These are phyloP conservation scores for Extremus antarcticus DNA, from an alignment of 495 filamentous ascomycete species.

Conservation along the genomic window DNA sequence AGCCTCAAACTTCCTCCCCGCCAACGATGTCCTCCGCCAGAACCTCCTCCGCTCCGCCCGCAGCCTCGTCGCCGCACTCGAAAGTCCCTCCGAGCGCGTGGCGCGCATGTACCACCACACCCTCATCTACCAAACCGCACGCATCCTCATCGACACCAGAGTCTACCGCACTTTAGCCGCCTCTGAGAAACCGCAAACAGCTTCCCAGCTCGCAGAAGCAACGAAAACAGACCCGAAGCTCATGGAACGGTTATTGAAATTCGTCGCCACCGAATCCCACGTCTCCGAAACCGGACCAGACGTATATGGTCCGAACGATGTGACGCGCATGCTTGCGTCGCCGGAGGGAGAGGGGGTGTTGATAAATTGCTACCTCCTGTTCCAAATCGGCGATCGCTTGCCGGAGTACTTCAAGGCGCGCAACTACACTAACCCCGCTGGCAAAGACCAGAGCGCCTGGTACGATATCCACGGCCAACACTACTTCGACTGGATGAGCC, in stretches of 20 bases:
- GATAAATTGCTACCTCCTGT: neutral
- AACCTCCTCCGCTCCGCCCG: neutral
- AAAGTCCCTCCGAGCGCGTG: neutral
- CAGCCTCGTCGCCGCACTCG: neutral
- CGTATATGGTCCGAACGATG: neutral
- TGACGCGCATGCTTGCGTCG: neutral
- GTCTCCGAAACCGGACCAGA: neutral
- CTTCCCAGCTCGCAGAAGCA: neutral
- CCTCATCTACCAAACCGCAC: neutral
- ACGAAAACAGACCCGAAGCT: neutral
- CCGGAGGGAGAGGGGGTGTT: neutral
- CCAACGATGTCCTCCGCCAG: neutral
- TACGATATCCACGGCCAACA: neutral
- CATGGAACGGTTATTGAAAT: neutral
- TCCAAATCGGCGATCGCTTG: neutral
- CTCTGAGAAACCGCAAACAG: neutral
- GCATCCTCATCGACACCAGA: neutral
- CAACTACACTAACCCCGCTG: constrained; percentile 1
- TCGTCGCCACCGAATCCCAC: neutral
- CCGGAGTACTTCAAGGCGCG: constrained; percentile 2
- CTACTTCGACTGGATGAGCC: constrained; percentile 6
- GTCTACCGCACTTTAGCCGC: neutral
- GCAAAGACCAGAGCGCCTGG: constrained; percentile 5
- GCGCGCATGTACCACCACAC: neutral
- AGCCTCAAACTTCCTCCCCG: neutral